Conservation (phyloP, 768 basidiomycete genomes). For the Heimioporus sp. region DNA sequence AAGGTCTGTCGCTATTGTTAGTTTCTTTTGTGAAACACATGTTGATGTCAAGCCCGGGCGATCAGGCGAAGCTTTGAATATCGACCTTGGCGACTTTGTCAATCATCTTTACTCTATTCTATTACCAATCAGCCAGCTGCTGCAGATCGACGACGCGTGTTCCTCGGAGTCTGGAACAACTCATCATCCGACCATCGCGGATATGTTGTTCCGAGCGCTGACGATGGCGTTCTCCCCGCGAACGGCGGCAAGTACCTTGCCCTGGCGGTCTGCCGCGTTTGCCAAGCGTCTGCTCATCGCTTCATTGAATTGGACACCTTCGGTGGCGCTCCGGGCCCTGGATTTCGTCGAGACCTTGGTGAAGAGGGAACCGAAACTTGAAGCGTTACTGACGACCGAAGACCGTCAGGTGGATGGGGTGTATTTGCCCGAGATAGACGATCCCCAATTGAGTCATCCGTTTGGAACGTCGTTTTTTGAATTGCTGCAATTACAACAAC, state of each 20-base stretch:
- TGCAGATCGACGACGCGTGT: constrained; percentile 58
- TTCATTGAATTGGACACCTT: constrained; percentile 78
- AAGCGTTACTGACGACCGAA: constrained; percentile 81
- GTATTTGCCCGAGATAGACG: constrained; percentile 83
- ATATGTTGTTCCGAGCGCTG: constrained; percentile 86
- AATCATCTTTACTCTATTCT: constrained; percentile 81
- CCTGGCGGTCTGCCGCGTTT: constrained; percentile 86
- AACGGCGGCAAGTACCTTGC: constrained; percentile 52
- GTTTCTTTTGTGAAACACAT: constrained; percentile 4
- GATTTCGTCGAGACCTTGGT: constrained; percentile 73
- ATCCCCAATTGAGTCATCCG: constrained; percentile 79
- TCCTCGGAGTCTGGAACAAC: constrained; percentile 25
- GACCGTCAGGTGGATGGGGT: constrained; percentile 84
- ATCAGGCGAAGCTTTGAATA: constrained; percentile 92
- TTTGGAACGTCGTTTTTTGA: constrained; percentile 91
- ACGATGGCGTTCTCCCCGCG: constrained; percentile 79
- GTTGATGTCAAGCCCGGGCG: neutral
- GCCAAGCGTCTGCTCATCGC: constrained; percentile 86
- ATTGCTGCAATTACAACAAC: constrained; percentile 56
- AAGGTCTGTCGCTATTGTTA: constrained; percentile 56
- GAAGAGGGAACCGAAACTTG: constrained; percentile 75
- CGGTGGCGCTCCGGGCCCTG: constrained; percentile 61
- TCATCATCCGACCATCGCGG: constrained; percentile 43
- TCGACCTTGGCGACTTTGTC: constrained; percentile 90
- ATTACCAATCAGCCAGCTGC: constrained; percentile 64